Evolutionary conservation across 2,329 filamentous ascomycete species (phyloP).

Genomic region (Penicillium sp.): DNA sequence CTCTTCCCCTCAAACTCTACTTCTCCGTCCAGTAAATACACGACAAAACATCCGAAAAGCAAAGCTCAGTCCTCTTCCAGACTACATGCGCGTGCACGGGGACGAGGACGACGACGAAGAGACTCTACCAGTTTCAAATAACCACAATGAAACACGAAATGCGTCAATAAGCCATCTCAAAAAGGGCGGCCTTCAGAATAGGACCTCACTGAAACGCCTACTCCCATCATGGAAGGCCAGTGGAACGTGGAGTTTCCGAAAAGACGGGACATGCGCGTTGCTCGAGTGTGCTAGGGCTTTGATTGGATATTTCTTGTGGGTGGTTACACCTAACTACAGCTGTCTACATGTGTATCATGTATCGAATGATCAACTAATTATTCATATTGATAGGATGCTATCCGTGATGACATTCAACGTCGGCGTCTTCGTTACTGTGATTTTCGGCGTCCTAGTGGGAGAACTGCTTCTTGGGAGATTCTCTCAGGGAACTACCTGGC

Average conservation of each 20-base stretch:
- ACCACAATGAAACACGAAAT: background rate
- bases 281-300: slow-evolving; percentile 3
- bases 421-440: slow-evolving; percentile 1
- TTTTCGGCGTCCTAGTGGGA: slow-evolving; percentile 2
- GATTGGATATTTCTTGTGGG: slow-evolving; percentile 11
- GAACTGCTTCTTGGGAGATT: slow-evolving; percentile 8
- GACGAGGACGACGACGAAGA: background rate
- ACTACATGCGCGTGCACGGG: background rate
- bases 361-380: background rate
- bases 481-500: background rate
- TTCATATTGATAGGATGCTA: slow-evolving; percentile 1
- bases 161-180: background rate
- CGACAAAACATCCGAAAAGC: background rate
- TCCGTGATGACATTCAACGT: slow-evolving; percentile 8
- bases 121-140: background rate
- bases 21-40: background rate
- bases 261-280: slow-evolving; percentile 1
- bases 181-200: background rate
- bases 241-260: slow-evolving; percentile 2
- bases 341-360: background rate
- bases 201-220: background rate
- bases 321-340: background rate
- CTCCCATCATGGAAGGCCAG: slow-evolving; percentile 5
- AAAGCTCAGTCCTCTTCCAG: slow-evolving; percentile 4
- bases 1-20: background rate